Evolutionary conservation across 2,329 filamentous ascomycete genomes (phyloP).

Genomic region (Colletotrichum truncatum): DNA sequence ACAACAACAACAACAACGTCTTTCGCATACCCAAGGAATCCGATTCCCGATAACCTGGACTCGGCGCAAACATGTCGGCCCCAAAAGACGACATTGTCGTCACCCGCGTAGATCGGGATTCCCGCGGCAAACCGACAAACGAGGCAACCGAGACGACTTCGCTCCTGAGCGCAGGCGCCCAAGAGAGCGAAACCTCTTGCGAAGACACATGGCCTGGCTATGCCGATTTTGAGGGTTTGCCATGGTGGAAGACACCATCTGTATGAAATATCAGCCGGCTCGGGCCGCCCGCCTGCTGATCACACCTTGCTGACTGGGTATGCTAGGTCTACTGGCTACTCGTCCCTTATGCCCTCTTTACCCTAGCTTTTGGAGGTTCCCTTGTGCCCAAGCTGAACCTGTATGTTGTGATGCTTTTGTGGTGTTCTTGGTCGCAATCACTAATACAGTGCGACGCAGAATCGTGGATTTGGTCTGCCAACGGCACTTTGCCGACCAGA

Average conservation of each 20-base stretch:
- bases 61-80: slow-evolving; percentile 17
- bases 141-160: slow-evolving; percentile 46
- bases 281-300: not conserved
- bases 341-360: slow-evolving; percentile 81
- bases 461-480: slow-evolving; percentile 86
- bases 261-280: slow-evolving; percentile 49
- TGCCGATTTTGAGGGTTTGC: slow-evolving; percentile 67
- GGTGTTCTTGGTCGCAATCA: not conserved
- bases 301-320: slow-evolving; percentile 36
- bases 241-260: slow-evolving; percentile 72
- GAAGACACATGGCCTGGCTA: slow-evolving; percentile 56
- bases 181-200: slow-evolving; percentile 26
- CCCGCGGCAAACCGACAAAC: slow-evolving; percentile 8
- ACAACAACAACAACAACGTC: not conserved
- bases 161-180: slow-evolving; percentile 45
- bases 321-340: slow-evolving; percentile 83
- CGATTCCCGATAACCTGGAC: not conserved
- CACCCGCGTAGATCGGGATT: slow-evolving; percentile 20
- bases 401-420: slow-evolving; percentile 45
- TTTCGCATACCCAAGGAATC: too few relatives aligned
- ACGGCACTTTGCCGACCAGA: slow-evolving; percentile 79
- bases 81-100: slow-evolving; percentile 26
- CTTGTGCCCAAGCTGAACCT: slow-evolving; percentile 89
- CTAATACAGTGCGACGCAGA: slow-evolving; percentile 41
- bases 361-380: slow-evolving; percentile 85